Percentiles rank a stretch among this genome's conserved stretches.
phyloP scores from a whole-genome alignment of 2,329 filamentous ascomycete genomes.

The Botrytis medusae region DNA sequence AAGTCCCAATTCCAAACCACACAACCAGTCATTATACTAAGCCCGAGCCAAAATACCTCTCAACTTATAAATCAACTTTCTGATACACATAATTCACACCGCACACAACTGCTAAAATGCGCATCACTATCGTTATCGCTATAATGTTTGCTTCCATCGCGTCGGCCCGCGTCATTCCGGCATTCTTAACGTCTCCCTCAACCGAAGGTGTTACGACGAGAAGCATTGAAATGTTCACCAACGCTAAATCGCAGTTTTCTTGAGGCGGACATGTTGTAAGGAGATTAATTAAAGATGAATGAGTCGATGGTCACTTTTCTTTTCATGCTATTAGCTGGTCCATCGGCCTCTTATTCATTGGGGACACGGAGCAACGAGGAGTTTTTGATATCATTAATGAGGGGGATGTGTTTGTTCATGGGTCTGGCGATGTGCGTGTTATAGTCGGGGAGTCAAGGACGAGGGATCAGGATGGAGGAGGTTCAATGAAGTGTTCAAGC shows the following conservation, averaged over 20 bases:
- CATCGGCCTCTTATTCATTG: neutral
- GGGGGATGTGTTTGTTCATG: neutral
- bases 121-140: constrained; percentile 9
- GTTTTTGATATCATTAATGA: neutral
- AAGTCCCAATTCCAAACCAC: too few species aligned
- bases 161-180: constrained; percentile 25
- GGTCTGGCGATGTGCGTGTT: neutral
- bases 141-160: constrained; percentile 20
- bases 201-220: neutral
- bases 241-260: neutral
- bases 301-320: neutral
- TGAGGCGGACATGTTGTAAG: neutral
- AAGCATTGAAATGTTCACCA: neutral
- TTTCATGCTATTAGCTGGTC: too few species aligned
- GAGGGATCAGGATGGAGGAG: neutral
- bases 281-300: too few species aligned
- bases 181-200: constrained; percentile 15
- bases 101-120: constrained; percentile 19
- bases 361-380: neutral
- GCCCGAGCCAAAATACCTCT: neutral
- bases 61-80: too few species aligned
- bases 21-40: neutral
- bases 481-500: too few species aligned
- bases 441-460: neutral
- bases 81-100: neutral